phyloP scores from a whole-genome alignment of 2,329 filamentous ascomycete species.

The Sporothrix euskadiensis region DNA sequence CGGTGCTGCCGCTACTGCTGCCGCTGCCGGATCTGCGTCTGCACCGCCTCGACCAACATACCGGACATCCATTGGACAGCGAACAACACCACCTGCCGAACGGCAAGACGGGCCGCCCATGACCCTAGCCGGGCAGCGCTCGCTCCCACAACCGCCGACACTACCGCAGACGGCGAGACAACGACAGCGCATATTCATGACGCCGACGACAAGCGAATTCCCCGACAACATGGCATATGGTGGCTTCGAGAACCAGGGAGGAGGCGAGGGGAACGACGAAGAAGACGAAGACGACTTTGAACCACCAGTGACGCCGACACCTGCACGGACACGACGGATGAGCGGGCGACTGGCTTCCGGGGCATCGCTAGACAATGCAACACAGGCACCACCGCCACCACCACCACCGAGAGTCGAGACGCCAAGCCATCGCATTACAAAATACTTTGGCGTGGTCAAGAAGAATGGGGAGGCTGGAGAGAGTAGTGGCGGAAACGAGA shows the following conservation, averaged over 20 bases:
- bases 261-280: background rate
- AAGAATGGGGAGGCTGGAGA: background rate
- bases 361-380: background rate
- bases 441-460: conserved; percentile 28
- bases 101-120: conserved; percentile 1
- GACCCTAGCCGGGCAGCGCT: background rate
- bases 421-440: conserved; percentile 27
- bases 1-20: background rate
- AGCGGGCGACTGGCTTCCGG: background rate
- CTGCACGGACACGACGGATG: background rate
- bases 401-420: background rate
- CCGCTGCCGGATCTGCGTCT: background rate
- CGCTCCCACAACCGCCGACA: conserved; percentile 15
- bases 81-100: conserved; percentile 31
- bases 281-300: conserved; percentile 12
- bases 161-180: background rate
- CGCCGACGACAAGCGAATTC: conserved; percentile 5
- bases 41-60: conserved; percentile 22
- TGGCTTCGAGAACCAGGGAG: background rate
- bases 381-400: background rate
- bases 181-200: conserved; percentile 29
- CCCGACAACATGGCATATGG: background rate
- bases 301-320: conserved; percentile 24
- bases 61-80: conserved; percentile 30
- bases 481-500: background rate